Evolutionary conservation across 805 yeast species (phyloP), one percentile per base, ranked within the genome.

Genomic region (Dipodascus geniculatus): DNA sequence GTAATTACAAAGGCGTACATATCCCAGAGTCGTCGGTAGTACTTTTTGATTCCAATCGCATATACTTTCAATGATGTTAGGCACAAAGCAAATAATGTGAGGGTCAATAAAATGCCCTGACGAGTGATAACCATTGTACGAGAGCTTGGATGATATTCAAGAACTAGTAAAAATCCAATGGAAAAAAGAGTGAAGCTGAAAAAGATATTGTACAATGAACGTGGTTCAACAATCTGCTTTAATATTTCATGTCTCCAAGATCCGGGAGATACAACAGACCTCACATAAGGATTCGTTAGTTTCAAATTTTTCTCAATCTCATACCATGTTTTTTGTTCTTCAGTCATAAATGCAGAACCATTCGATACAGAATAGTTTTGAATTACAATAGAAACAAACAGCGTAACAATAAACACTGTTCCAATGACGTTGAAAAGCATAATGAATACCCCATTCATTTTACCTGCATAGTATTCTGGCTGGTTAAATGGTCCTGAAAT

Each of bases 311-410:
- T 80, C 57, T 80, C 80, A 6, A 89, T 85, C 61, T 89, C 96
- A 56, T 83, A 77, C 96, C 97, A 93, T 0, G 91, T 80, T 35
- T 81, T 79, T 65, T 93, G 98, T 47, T 84, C 87, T 16, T 78
- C 74, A 0, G 95, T 89, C 67, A 85, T 72, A 61, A 77, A 90
- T 0, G 96, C 98, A 54, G 85, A 78, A 3, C 98, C 97, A 0
- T 93, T 81, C 16, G 82, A 77, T 55, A 76, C 74, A 0, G 96
- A 77, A 66, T 90, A 91, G 61, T 89, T 89, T 55, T 78, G 81
- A 58, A 93, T 87, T 58, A 91, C 86, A 38, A 91, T 89, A 0
- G 98, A 85, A 44, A 91, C 82, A 66, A 91, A 89, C 65, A 93
- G 74, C 2, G 95, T 89, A 71, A 90, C 74, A 60, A 91, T 87